Evolutionary conservation across 305 asterid genomes (phyloP).

Genomic region (Fraxinus baroniana): DNA sequence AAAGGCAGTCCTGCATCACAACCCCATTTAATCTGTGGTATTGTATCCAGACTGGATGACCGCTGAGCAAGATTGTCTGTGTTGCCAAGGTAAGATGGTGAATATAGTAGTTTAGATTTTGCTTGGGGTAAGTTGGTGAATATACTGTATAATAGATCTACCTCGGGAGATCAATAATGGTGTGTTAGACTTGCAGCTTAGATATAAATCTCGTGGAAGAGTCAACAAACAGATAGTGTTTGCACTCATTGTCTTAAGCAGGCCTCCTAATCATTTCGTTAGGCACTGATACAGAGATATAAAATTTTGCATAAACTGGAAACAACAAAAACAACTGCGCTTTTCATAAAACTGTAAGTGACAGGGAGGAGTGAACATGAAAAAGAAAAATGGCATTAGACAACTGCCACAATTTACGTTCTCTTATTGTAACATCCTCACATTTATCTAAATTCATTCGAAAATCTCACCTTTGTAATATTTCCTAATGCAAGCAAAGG

Average conservation of each 20-base stretch:
- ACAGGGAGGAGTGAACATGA: neutral
- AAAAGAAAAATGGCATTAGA: neutral
- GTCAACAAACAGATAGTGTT: neutral
- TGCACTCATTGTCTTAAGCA: neutral
- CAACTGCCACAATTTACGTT: neutral
- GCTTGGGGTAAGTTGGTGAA: neutral
- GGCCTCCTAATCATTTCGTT: neutral
- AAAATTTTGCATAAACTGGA: neutral
- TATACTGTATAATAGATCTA: neutral
- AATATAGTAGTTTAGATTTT: neutral
- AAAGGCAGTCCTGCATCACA: neutral
- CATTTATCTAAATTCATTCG: constrained; percentile 1
- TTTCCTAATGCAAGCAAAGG: constrained; percentile 69
- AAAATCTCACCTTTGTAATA: constrained; percentile 57
- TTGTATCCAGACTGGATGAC: neutral
- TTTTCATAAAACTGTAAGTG: neutral
- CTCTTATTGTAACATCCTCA: neutral
- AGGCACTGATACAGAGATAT: neutral
- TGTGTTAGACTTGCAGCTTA: neutral
- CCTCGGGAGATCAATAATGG: neutral
- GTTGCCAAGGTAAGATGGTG: neutral
- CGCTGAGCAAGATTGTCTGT: neutral
- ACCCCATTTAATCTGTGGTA: neutral
- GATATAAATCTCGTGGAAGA: neutral
- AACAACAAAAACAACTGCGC: neutral